Evolutionary conservation across 345 rosid genomes (phyloP).

Genomic region (Pistacia atlantica): DNA sequence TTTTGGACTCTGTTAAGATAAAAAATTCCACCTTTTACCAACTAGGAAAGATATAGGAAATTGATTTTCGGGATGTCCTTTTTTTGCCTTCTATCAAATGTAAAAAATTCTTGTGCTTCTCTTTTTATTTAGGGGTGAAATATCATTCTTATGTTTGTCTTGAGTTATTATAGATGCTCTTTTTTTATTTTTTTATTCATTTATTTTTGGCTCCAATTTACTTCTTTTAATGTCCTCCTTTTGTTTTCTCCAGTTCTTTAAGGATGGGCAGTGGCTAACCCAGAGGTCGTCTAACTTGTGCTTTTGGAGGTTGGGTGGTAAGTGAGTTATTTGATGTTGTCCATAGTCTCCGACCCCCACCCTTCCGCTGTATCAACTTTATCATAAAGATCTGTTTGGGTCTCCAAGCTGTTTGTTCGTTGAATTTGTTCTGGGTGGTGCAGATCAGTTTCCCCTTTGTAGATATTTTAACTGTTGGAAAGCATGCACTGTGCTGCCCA

Average conservation of each 20-base stretch:
- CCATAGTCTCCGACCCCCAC: constrained; percentile 44
- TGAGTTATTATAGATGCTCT: neutral
- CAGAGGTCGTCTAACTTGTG: constrained; percentile 42
- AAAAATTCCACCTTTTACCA: no score
- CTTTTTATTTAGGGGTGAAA: neutral
- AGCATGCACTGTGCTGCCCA: constrained; percentile 41
- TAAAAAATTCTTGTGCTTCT: no score
- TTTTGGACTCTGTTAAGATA: neutral
- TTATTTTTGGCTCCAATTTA: no score
- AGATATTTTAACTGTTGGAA: constrained; percentile 58
- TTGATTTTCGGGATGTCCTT: no score
- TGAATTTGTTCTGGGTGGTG: constrained; percentile 43
- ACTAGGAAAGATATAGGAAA: no score
- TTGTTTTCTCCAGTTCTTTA: constrained; percentile 35
- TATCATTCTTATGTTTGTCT: neutral
- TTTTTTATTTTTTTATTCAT: neutral
- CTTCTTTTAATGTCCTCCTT: neutral
- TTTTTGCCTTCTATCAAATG: no score
- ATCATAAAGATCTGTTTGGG: constrained; percentile 29
- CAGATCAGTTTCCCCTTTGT: constrained; percentile 47
- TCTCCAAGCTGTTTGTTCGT: constrained; percentile 31
- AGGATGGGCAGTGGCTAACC: constrained; percentile 39
- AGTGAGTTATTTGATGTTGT: constrained; percentile 48
- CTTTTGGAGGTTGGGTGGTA: constrained; percentile 52
- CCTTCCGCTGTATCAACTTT: constrained; percentile 32